phyloP scores from a whole-genome alignment of 2,329 filamentous ascomycete genomes.

The Cladosporium cucumerinum region DNA sequence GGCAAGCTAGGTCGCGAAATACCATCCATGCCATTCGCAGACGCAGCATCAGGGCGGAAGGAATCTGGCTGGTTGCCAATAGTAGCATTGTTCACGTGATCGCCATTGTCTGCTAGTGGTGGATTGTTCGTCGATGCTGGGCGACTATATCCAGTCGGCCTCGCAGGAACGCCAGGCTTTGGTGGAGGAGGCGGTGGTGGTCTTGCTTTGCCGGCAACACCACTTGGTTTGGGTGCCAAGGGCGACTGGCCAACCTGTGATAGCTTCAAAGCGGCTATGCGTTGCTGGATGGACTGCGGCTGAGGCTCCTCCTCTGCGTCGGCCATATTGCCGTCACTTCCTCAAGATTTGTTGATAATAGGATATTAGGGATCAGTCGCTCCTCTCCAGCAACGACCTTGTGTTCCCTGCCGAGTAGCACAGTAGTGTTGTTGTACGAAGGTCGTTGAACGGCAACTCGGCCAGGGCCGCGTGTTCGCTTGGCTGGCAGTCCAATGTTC shows the following conservation, averaged over 20 bases:
- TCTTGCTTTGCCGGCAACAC: slow-evolving; percentile 32
- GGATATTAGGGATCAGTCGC: not conserved
- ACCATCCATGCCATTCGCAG: slow-evolving; percentile 25
- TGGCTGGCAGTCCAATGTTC: not conserved
- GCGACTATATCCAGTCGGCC: slow-evolving; percentile 27
- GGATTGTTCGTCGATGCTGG: slow-evolving; percentile 41
- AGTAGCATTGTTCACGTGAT: slow-evolving; percentile 30
- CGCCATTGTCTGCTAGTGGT: slow-evolving; percentile 36
- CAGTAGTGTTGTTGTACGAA: not conserved
- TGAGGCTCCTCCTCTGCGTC: slow-evolving; percentile 23
- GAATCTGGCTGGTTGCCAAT: slow-evolving; percentile 41
- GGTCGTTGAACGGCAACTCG: not conserved
- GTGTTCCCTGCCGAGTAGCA: not conserved
- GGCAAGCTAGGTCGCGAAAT: slow-evolving; percentile 43
- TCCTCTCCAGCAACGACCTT: not conserved
- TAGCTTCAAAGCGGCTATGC: slow-evolving; percentile 48
- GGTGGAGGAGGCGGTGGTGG: slow-evolving; percentile 38
- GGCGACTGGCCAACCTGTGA: slow-evolving; percentile 38
- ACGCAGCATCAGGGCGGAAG: slow-evolving; percentile 15
- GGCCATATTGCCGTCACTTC: slow-evolving; percentile 20
- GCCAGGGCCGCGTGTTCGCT: not conserved
- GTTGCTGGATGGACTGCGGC: slow-evolving; percentile 41
- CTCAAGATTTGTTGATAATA: not conserved
- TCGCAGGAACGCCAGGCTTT: slow-evolving; percentile 27
- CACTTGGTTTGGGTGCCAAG: not conserved